Base-by-base conservation (phyloP, 1,284 basidiomycete genomes). In the Boletus semigastroideus region DNA sequence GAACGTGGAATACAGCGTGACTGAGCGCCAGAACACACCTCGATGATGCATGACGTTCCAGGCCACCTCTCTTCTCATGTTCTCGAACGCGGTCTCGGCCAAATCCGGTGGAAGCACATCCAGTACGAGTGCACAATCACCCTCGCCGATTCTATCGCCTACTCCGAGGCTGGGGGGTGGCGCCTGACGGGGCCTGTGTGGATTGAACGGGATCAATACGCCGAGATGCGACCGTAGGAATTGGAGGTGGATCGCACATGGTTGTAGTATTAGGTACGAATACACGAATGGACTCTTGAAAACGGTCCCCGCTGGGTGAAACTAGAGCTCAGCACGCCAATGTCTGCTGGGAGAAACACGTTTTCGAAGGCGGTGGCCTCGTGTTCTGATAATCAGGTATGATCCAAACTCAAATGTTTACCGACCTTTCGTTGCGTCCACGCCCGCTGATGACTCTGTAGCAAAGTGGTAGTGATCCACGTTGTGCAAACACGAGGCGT, bases 11-110 rank as follows among this genome's bases (percentile, higher is more conserved):
- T 12, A n/a, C 17, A 13, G 25, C 3, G 17, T 12, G 2, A 34
- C 36, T 49, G 33, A 41, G 48, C 48, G 27, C 28, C 19, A 16
- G 34, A 20, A 44, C 48, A 33, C 56, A 80, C 87, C 88, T 69
- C 83, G 75, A 68, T 90, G 88, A 57, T 79, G 69, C 87, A 90
- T 90, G 1, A 73, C 74, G 47, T 78, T 73, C 86, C 87, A 90
- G 45, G 76, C 69, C 1, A 90, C 87, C 61, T 90, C 87, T 8
- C 74, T 66, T 53, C 69, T 73, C 52, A 88, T 57, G 5, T 69
- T 74, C 46, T 79, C 78, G 59, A 89, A 89, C 0, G 79, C 83
- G 13, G 61, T 62, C 6, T 73, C 72, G 5, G 77, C 80, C 28
- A 87, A 61, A 5, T 82, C 79, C 0, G 68, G 57, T 0, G 83